Percentiles rank a stretch among this genome's conserved stretches.
Evolutionary conservation across 2,329 filamentous ascomycete species (phyloP).

Genomic region (Botrytis sinoallii): DNA sequence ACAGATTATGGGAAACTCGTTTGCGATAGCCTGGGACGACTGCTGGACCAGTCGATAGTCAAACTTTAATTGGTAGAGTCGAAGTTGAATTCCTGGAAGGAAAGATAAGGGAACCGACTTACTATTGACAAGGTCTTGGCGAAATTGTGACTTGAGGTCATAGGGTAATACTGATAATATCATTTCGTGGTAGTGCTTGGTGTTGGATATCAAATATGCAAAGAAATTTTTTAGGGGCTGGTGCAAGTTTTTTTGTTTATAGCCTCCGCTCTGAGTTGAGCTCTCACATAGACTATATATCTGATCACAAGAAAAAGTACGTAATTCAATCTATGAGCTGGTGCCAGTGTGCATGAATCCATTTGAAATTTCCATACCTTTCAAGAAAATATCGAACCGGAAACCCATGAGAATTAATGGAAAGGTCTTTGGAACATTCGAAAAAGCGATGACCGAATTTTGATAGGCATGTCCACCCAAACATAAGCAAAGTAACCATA

Average conservation of each 20-base stretch:
- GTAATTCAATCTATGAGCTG: background rate
- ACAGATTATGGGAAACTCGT: background rate
- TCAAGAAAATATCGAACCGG: background rate
- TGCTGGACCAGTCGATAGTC: background rate
- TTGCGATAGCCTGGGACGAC: background rate
- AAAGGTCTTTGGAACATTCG: background rate
- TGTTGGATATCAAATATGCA: background rate
- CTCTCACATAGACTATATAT: background rate
- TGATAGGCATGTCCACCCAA: background rate
- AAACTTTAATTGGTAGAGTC: background rate
- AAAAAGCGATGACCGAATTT: background rate
- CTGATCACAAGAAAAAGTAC: background rate
- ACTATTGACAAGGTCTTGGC: background rate
- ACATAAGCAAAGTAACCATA: accelerated
- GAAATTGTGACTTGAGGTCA: background rate
- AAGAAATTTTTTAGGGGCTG: background rate
- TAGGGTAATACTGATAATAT: background rate
- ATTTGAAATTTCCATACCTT: no score
- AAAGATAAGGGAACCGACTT: background rate
- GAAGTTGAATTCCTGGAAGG: background rate
- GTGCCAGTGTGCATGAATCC: background rate
- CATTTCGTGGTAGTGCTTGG: background rate
- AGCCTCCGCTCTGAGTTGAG: background rate
- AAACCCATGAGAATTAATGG: no score
- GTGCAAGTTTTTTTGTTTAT: background rate